These are phyloP conservation scores for Penicillium expansum DNA, from an alignment of 2,329 filamentous ascomycete species.

Conservation along the genomic window DNA sequence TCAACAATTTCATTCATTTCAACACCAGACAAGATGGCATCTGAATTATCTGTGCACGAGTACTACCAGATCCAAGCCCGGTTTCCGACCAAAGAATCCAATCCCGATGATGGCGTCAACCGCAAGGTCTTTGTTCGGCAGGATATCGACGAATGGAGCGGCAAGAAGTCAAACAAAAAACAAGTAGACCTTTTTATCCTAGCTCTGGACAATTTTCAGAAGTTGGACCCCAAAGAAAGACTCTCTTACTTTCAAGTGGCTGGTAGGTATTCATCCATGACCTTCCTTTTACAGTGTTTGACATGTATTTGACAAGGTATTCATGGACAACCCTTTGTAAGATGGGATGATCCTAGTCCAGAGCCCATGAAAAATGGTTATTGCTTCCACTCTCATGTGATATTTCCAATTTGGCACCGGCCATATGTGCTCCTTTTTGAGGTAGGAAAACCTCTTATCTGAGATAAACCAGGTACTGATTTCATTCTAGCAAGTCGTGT, in stretches of 20 bases:
- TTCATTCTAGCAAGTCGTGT: slow-evolving; percentile 38
- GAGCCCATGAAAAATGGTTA: slow-evolving; percentile 55
- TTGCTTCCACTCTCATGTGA: slow-evolving; percentile 70
- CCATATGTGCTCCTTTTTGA: slow-evolving; percentile 68
- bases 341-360: slow-evolving; percentile 14
- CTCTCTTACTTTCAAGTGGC: slow-evolving; percentile 15
- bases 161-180: slow-evolving; percentile 12
- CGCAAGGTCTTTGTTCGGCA: slow-evolving; percentile 12
- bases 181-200: slow-evolving; percentile 18
- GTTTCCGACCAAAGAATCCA: neutral
- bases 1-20: neutral
- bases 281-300: neutral
- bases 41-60: neutral
- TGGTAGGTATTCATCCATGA: neutral
- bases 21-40: neutral
- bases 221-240: slow-evolving; percentile 7
- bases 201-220: slow-evolving; percentile 13
- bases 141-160: slow-evolving; percentile 19
- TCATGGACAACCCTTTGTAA: slow-evolving; percentile 11
- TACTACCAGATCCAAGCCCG: slow-evolving; percentile 5
- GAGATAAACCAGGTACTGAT: neutral
- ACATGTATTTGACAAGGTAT: neutral
- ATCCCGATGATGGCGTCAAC: slow-evolving; percentile 1
- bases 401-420: slow-evolving; percentile 82
- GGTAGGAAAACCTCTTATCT: slow-evolving; percentile 25